These are phyloP conservation scores for Rhododendron kiyosumense DNA, from an alignment of 148 eudicot species.

Conservation along the genomic window DNA sequence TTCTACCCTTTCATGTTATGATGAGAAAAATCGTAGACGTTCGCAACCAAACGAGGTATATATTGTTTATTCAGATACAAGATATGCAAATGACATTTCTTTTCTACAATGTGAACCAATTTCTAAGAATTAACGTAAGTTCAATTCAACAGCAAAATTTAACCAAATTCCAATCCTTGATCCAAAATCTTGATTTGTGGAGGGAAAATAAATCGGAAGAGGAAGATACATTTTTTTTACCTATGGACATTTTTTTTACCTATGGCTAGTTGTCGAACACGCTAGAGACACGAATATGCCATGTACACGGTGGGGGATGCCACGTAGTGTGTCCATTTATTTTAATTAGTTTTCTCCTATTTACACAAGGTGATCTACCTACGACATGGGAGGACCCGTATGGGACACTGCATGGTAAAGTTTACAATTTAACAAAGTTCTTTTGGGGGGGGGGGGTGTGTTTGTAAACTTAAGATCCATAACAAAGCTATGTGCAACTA, in stretches of 20 bases:
- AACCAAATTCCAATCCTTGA: too few relatives aligned
- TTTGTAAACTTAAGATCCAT: too few relatives aligned
- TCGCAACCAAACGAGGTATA: neutral
- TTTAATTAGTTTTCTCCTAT: neutral
- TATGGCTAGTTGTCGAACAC: too few relatives aligned
- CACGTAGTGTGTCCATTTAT: neutral
- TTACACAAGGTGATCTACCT: neutral
- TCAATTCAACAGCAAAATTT: neutral
- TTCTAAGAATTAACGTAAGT: neutral
- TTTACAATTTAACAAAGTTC: too few relatives aligned
- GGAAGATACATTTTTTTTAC: too few relatives aligned
- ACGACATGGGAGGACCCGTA: neutral
- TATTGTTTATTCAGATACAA: neutral
- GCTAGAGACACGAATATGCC: neutral
- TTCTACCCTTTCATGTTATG: slow-evolving; percentile 75
- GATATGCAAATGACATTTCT: neutral
- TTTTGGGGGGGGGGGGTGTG: too few relatives aligned
- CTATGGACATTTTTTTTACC: too few relatives aligned
- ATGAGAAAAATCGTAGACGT: slow-evolving; percentile 1
- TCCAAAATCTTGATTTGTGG: too few relatives aligned
- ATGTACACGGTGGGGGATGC: too few relatives aligned
- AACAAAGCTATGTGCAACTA: too few relatives aligned
- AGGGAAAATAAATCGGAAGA: too few relatives aligned
- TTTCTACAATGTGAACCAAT: too few relatives aligned
- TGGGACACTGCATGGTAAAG: neutral